phyloP scores from a whole-genome alignment of 1,284 basidiomycete species.

The Schizophyllum commune region DNA sequence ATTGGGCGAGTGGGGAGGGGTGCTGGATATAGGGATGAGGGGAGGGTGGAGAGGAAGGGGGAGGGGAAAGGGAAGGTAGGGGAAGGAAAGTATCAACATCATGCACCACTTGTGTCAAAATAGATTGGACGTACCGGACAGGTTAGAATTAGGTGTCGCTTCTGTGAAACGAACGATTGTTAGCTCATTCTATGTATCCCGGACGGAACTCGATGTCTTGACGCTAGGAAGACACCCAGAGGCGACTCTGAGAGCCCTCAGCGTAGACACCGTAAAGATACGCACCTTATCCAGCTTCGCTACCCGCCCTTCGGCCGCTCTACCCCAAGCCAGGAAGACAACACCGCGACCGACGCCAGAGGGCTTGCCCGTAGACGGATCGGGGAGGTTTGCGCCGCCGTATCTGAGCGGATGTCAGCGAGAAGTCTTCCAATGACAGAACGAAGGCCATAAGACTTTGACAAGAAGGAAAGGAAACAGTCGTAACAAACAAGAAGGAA shows the following conservation, averaged over 20 bases:
- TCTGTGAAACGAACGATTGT: too few species aligned
- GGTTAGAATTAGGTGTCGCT: conserved; percentile 76
- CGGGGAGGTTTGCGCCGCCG: conserved; percentile 64
- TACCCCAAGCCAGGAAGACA: conserved; percentile 90
- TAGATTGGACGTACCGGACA: conserved; percentile 54
- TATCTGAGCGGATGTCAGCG: conserved; percentile 25
- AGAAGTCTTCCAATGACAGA: too few species aligned
- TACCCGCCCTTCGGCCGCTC: conserved; percentile 80
- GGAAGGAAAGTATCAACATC: conserved; percentile 6
- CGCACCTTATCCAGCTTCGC: conserved; percentile 76
- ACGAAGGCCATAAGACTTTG: too few species aligned
- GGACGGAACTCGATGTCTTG: too few species aligned
- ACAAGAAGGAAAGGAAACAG: too few species aligned
- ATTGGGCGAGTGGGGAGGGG: conserved; percentile 61
- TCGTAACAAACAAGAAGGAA: too few species aligned
- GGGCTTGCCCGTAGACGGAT: conserved; percentile 27
- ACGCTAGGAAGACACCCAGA: too few species aligned
- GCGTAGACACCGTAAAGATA: too few species aligned
- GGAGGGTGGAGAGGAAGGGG: conserved; percentile 1
- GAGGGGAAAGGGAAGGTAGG: conserved; percentile 8
- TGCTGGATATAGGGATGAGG: conserved; percentile 42
- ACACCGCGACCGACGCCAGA: conserved; percentile 58
- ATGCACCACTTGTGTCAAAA: conserved; percentile 13
- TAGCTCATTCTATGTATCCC: too few species aligned
- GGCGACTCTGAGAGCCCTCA: too few species aligned